Evolutionary conservation across 1,284 basidiomycete genomes (phyloP).

Genomic region (Hypsizygus ulmarius): DNA sequence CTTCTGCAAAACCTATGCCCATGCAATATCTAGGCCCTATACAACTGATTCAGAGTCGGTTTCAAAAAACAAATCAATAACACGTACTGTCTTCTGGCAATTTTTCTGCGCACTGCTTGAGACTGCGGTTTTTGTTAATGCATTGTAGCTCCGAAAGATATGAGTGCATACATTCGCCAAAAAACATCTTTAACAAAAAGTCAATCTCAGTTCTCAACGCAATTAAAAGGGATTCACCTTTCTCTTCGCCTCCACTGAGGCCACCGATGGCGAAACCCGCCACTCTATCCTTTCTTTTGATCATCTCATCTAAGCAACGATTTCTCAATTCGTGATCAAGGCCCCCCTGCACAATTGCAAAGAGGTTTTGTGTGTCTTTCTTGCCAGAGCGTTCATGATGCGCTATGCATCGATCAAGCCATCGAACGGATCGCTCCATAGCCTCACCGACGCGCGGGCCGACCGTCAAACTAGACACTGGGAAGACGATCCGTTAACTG

Average conservation of each 20-base stretch:
- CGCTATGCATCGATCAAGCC: constrained; percentile 82
- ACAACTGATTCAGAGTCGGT: constrained; percentile 12
- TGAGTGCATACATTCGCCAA: constrained; percentile 71
- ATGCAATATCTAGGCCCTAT: constrained; percentile 81
- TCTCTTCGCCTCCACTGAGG: constrained; percentile 83
- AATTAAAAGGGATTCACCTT: constrained; percentile 48
- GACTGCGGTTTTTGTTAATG: constrained; percentile 40
- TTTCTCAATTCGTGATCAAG: constrained; percentile 67
- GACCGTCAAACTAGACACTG: constrained; percentile 71
- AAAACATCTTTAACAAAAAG: constrained; percentile 56
- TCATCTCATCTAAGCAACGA: constrained; percentile 77
- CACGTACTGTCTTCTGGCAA: constrained; percentile 70
- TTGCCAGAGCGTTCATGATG: constrained; percentile 67
- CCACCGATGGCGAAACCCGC: constrained; percentile 85
- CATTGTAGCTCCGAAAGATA: neutral
- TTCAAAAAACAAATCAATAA: neutral
- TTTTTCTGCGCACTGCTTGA: constrained; percentile 75
- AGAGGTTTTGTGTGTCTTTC: constrained; percentile 68
- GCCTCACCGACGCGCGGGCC: constrained; percentile 81
- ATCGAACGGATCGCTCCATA: constrained; percentile 77
- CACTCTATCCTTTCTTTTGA: constrained; percentile 64
- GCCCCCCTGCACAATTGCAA: constrained; percentile 87
- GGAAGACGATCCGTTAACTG: constrained; percentile 5
- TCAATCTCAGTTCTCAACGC: neutral
- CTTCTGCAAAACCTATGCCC: constrained; percentile 89